Evolutionary conservation across 257 asterid genomes (phyloP).

Genomic region (Penstemon davidsonii): DNA sequence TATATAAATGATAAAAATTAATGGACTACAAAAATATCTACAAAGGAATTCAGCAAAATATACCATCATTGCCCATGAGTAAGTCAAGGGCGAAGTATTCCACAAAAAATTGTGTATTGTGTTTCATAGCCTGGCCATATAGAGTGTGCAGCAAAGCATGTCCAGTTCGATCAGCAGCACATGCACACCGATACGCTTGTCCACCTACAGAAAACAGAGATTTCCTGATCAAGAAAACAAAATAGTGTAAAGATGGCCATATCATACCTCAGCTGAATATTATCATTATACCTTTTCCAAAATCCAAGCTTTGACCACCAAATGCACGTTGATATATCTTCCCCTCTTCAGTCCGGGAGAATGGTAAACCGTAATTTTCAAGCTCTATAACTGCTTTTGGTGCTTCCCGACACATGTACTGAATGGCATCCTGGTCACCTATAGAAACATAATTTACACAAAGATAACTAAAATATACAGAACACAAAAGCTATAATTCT

Average conservation of each 20-base stretch:
- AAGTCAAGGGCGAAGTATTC: slow-evolving; percentile 94
- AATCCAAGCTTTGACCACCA: slow-evolving; percentile 96
- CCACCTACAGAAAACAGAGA: slow-evolving; percentile 61
- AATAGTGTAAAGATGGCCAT: background rate
- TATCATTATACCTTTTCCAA: slow-evolving; percentile 74
- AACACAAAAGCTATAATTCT: slow-evolving; percentile 6
- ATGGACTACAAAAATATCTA: slow-evolving; percentile 27
- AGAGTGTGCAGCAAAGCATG: slow-evolving; percentile 97
- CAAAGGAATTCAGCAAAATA: slow-evolving; percentile 25
- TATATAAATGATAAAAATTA: slow-evolving; percentile 48
- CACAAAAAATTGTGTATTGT: slow-evolving; percentile 93
- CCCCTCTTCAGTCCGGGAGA: slow-evolving; percentile 96
- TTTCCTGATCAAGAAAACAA: background rate
- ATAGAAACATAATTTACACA: slow-evolving; percentile 20
- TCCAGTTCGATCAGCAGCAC: slow-evolving; percentile 99
- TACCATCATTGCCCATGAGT: slow-evolving; percentile 82
- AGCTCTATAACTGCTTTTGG: slow-evolving; percentile 86
- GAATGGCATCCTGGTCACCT: slow-evolving; percentile 89
- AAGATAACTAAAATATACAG: slow-evolving; percentile 17
- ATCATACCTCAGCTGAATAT: slow-evolving; percentile 13
- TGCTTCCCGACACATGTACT: slow-evolving; percentile 87
- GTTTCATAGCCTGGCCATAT: slow-evolving; percentile 99
- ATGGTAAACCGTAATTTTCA: slow-evolving; percentile 88
- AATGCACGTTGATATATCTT: slow-evolving; percentile 97
- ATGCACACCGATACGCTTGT: slow-evolving; percentile 97